Conservation (phyloP, 2,329 filamentous ascomycete genomes). For the Fusarium odoratissimum region DNA sequence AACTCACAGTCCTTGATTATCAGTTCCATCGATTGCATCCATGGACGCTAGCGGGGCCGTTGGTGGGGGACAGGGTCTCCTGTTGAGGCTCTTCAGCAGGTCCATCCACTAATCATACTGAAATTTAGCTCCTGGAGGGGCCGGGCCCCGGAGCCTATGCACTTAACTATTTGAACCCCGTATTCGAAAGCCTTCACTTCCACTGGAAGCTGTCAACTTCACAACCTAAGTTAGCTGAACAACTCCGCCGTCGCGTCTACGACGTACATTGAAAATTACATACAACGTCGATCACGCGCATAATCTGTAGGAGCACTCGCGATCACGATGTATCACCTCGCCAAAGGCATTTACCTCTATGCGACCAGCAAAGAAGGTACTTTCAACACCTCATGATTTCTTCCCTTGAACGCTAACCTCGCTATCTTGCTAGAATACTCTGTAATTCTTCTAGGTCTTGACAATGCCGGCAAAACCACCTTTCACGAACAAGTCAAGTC, state of each 20-base stretch:
- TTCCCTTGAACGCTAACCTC: constrained; percentile 14
- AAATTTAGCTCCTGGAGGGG: constrained; percentile 6
- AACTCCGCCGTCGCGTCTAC: constrained; percentile 4
- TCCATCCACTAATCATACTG: constrained; percentile 22
- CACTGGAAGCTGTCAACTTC: neutral
- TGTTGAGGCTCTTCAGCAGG: constrained; percentile 35
- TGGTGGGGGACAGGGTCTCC: constrained; percentile 11
- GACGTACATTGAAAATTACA: neutral
- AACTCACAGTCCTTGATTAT: neutral
- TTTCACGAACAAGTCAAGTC: constrained; percentile 97
- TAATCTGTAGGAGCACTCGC: neutral
- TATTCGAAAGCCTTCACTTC: neutral
- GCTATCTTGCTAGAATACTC: constrained; percentile 79
- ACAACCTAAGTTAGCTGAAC: neutral
- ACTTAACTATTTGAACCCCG: neutral
- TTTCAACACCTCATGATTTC: constrained; percentile 34
- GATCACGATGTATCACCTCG: constrained; percentile 87
- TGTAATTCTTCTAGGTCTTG: constrained; percentile 93
- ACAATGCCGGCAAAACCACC: constrained; percentile 98
- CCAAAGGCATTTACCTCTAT: constrained; percentile 93
- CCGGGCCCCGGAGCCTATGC: neutral
- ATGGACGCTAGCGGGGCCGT: constrained; percentile 3
- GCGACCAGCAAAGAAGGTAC: constrained; percentile 96
- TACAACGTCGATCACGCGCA: neutral
- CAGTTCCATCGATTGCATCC: constrained; percentile 7